These are phyloP conservation scores for Parastagonospora nodorum DNA, from an alignment of 2,329 filamentous ascomycete species.

Conservation along the genomic window DNA sequence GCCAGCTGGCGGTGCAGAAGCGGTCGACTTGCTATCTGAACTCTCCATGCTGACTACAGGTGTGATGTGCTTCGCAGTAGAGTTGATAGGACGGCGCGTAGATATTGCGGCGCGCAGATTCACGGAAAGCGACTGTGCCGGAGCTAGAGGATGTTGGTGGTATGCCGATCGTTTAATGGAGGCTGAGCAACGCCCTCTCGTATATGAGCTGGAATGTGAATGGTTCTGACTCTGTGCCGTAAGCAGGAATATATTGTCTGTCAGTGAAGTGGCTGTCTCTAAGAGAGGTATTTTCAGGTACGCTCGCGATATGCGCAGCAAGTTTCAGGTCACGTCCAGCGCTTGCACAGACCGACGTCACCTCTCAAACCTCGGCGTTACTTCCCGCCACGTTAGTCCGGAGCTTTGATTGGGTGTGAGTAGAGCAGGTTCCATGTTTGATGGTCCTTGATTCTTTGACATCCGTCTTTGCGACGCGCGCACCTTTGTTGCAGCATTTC, in stretches of 20 bases:
- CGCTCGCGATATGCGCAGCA: slow-evolving; percentile 8
- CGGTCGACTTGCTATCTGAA: slow-evolving; percentile 16
- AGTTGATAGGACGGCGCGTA: too few relatives aligned
- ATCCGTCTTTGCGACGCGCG: neutral
- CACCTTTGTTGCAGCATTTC: neutral
- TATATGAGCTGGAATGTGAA: slow-evolving; percentile 9
- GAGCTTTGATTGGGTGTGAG: slow-evolving; percentile 1
- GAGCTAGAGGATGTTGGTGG: slow-evolving; percentile 19
- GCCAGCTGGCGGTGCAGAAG: slow-evolving; percentile 12
- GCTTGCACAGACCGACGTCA: slow-evolving; percentile 34
- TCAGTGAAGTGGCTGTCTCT: neutral
- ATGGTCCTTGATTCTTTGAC: neutral
- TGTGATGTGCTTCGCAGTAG: neutral
- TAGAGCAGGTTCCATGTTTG: neutral
- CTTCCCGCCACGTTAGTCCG: slow-evolving; percentile 10
- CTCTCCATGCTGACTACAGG: slow-evolving; percentile 19
- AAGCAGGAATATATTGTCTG: neutral
- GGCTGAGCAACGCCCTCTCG: slow-evolving; percentile 12
- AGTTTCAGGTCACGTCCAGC: slow-evolving; percentile 20
- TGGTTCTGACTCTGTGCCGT: slow-evolving; percentile 1
- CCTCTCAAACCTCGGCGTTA: slow-evolving; percentile 19
- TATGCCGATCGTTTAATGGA: slow-evolving; percentile 16
- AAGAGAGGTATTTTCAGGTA: neutral
- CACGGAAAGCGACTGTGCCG: slow-evolving; percentile 25
- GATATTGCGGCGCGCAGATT: slow-evolving; percentile 4